Conservation (phyloP, 768 basidiomycete genomes). For the Podaxis carcinomalis region DNA sequence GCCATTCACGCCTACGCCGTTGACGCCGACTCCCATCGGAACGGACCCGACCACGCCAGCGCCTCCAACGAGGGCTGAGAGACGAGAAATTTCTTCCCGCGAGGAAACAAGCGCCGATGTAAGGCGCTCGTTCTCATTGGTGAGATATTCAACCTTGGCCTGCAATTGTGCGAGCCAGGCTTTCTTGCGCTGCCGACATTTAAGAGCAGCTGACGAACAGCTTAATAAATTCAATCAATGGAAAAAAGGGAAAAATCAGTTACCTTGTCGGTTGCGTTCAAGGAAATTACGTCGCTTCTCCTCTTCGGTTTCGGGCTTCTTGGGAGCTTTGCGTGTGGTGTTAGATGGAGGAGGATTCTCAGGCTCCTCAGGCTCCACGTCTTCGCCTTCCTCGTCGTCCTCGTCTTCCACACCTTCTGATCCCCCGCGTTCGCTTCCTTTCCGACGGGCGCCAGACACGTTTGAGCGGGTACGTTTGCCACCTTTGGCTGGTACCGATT, state of each 20-base stretch:
- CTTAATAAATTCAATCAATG: background rate
- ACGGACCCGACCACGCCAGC: conserved; percentile 46
- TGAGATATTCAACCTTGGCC: conserved; percentile 87
- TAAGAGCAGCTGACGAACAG: conserved; percentile 73
- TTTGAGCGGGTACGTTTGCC: conserved; percentile 37
- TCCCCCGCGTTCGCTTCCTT: conserved; percentile 26
- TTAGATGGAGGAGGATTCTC: conserved; percentile 19
- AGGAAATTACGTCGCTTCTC: conserved; percentile 97
- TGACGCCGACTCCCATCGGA: conserved; percentile 21
- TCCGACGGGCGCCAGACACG: conserved; percentile 24
- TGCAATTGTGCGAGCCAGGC: conserved; percentile 94
- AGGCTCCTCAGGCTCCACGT: conserved; percentile 35
- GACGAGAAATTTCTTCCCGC: conserved; percentile 86
- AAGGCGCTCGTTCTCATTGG: conserved; percentile 93
- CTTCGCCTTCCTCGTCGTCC: conserved; percentile 36
- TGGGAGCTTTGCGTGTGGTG: conserved; percentile 28
- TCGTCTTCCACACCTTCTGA: conserved; percentile 34
- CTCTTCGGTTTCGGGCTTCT: conserved; percentile 95
- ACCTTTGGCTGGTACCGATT: conserved; percentile 19
- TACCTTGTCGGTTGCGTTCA: conserved; percentile 96
- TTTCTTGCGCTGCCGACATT: conserved; percentile 99
- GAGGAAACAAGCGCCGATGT: conserved; percentile 81
- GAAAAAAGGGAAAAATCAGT: conserved; percentile 15
- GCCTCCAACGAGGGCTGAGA: conserved; percentile 70
- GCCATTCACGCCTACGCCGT: conserved; percentile 15